Evolutionary conservation across 352 stramenopile genomes (phyloP), one percentile per base, ranked within the genome.

Genomic region (Phytophthora palmivora): DNA sequence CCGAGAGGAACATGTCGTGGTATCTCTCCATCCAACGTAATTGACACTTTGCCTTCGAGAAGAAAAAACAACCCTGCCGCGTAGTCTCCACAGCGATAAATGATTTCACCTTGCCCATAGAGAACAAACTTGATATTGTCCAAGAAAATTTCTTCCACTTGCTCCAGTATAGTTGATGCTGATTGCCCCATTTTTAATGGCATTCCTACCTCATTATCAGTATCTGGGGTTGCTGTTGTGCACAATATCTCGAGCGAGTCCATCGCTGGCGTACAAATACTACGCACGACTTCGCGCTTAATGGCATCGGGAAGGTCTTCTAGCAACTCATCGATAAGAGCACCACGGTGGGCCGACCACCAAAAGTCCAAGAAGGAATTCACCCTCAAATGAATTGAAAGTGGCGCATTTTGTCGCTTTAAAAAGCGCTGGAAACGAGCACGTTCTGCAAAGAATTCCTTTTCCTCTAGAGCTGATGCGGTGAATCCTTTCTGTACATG

Each of bases 331-430:
- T 79, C 76, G 37, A 91, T 80, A 41, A 88, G 84, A 14, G 82
- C 79, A 8, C 82, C 79, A 8, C 81, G 76, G 37, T 90, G 81
- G 5, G 78, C 64, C 12, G 78, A 85, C 81, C 81, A 88, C 81
- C 81, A 90, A 16, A 82, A 90, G 42, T 90, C 78, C 11, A 90
- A 39, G 39, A 88, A 90, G 12, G 78, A 80, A 56, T 87, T 87
- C 5, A 90, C 81, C 4, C 78, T 74, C 9, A 78, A 65, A 24
- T 88, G 76, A 36, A 90, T 84, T 0, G 67, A 48, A 0, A 84
- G 44, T 2, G 81, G 76, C 1, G 81, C 70, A 44, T 82, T 81
- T 36, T 90, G 78, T 0, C 80, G 70, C 50, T 87, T 84, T 2
- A 90, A 62, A 48, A 90, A 90, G 45, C 80, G 76, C 41, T 87